A percentile compares a stretch with the other conserved stretches of the same genome.
phyloP scores from a whole-genome alignment of 2,329 filamentous ascomycete genomes.

The Fusarium sp. region DNA sequence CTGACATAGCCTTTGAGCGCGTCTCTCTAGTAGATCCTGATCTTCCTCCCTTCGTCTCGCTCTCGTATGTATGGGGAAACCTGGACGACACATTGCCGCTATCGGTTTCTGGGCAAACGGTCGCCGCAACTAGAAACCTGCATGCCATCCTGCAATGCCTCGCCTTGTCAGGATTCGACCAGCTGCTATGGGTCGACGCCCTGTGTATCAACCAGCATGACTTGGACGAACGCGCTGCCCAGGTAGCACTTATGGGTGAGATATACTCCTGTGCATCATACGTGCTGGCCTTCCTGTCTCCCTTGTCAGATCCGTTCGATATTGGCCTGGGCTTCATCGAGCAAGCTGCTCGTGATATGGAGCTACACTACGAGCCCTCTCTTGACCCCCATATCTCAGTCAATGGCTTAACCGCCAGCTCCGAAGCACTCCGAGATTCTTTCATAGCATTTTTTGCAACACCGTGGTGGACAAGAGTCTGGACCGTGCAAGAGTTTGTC shows the following conservation, averaged over 20 bases:
- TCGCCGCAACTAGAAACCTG: conserved; percentile 20
- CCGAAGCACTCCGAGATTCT: conserved; percentile 12
- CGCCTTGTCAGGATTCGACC: background rate
- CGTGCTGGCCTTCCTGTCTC: conserved; percentile 18
- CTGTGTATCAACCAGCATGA: conserved; percentile 29
- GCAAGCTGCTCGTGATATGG: background rate
- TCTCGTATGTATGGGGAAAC: conserved; percentile 23
- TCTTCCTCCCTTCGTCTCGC: conserved; percentile 15
- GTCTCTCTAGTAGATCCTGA: background rate
- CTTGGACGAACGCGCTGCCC: conserved; percentile 9
- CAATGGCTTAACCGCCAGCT: background rate
- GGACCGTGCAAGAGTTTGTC: conserved; percentile 24
- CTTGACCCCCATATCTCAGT: conserved; percentile 12
- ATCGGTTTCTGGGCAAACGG: background rate
- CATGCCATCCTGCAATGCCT: background rate
- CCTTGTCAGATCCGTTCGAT: conserved; percentile 1
- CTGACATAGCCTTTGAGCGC: background rate
- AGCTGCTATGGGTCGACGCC: conserved; percentile 19
- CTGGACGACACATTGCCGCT: background rate
- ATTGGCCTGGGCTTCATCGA: conserved; percentile 16
- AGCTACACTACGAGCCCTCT: conserved; percentile 21
- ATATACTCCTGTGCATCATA: conserved; percentile 27
- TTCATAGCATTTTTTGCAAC: conserved; percentile 19
- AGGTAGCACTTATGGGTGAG: conserved; percentile 18
- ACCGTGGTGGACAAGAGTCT: conserved; percentile 29